Conservation (phyloP, 2,329 filamentous ascomycete genomes). For the Penicillium crustosum region DNA sequence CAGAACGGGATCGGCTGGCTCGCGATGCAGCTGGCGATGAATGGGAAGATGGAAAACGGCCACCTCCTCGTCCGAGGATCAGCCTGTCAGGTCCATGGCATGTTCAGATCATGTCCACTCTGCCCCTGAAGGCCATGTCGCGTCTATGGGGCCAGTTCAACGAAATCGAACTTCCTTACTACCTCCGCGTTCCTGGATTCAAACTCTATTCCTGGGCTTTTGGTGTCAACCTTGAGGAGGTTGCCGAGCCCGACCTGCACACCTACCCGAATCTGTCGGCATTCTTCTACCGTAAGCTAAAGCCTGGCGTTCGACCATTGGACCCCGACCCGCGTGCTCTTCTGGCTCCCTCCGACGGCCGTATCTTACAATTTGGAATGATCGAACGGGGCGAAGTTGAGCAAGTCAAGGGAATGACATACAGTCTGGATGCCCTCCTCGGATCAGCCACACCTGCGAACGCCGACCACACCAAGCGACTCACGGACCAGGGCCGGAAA, state of each 20-base stretch:
- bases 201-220: constrained; percentile 89
- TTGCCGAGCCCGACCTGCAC: constrained; percentile 83
- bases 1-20: constrained; percentile 50
- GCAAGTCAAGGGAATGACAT: constrained; percentile 98
- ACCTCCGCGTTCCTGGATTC: constrained; percentile 83
- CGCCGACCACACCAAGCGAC: constrained; percentile 40
- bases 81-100: constrained; percentile 87
- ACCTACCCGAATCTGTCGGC: constrained; percentile 88
- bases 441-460: constrained; percentile 58
- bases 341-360: constrained; percentile 85
- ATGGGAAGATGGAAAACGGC: constrained; percentile 41
- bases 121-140: constrained; percentile 87
- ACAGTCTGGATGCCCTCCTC: constrained; percentile 88
- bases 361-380: constrained; percentile 84
- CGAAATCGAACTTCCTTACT: constrained; percentile 83
- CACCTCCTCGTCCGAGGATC: constrained; percentile 60
- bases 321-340: constrained; percentile 78
- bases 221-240: constrained; percentile 85
- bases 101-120: constrained; percentile 88
- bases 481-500: constrained; percentile 35
- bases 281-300: constrained; percentile 95
- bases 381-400: constrained; percentile 95
- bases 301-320: constrained; percentile 81
- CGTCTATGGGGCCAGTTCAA: constrained; percentile 90
- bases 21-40: constrained; percentile 45